Base-by-base conservation (phyloP, 345 rosid species). In the Dipteronia sinensis region DNA sequence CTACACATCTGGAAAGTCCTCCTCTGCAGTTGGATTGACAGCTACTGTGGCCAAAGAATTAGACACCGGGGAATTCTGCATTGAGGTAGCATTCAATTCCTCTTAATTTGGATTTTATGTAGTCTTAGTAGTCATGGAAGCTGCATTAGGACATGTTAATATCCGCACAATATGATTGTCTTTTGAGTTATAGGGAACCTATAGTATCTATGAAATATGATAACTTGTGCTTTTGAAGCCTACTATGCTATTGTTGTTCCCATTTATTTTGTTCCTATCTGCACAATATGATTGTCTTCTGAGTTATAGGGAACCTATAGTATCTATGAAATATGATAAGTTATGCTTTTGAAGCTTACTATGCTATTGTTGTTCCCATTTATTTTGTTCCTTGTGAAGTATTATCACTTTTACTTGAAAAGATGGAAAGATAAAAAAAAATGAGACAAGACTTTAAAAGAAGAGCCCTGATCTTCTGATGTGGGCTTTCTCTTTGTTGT, bases 1-100 rank as follows among this genome's bases (percentile, higher is more conserved):
- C 77, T 96, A 96, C 78, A 96, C 98, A 23, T 96, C 98, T 53
- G 99, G 99, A 15, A 96, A 94, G 82, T 94, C 99, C 63, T 92
- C 98, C 29, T 96, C 99, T 79, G 99, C 99, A 13, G 98, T 98
- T 63, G 99, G 99, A 67, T 85, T 96, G 84, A 96, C 97, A 38
- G 99, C 97, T 65, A 90, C 97, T 80, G 99, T 94, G 66, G 98
- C 99, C 38, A 96, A 94, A 85, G 98, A 96, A 87, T 95, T 95
- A 0, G 99, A 96, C 82, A 96, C 99, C 65, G 99, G 98, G 66
- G 98, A 94, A 84, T 96, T 96, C 72, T 96, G 99, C 78, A 92
- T 96, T 25, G 99, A 96, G 96, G 98, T 95, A 90, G 23, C 19
- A 34, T 73, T 76, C 10, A 65, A 3, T 81, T 67, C 34, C 23